These are phyloP conservation scores for Plasmopara muralis DNA, from an alignment of 352 stramenopile genomes.

Conservation along the genomic window DNA sequence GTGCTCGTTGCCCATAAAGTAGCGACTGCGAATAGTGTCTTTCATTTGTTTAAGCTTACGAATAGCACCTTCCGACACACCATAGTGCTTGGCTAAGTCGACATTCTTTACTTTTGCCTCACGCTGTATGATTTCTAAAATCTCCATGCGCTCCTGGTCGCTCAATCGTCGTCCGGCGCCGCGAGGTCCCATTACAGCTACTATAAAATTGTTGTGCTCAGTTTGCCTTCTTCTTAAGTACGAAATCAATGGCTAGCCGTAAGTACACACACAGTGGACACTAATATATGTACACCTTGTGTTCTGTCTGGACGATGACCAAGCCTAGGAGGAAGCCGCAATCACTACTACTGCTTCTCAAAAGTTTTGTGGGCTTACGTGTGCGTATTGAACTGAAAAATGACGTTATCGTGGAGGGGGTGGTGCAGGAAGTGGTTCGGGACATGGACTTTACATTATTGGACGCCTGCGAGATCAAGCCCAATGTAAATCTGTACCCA, in stretches of 20 bases:
- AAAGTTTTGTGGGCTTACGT: slow-evolving; percentile 76
- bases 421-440: slow-evolving; percentile 76
- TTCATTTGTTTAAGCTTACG: slow-evolving; percentile 87
- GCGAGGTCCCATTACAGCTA: slow-evolving; percentile 48
- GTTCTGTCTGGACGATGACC: background rate
- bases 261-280: background rate
- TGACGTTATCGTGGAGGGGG: slow-evolving; percentile 64
- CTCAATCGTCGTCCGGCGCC: slow-evolving; percentile 74
- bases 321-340: slow-evolving; percentile 28
- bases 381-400: slow-evolving; percentile 83
- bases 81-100: slow-evolving; percentile 78
- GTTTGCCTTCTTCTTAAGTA: slow-evolving; percentile 26
- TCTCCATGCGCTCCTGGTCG: slow-evolving; percentile 88
- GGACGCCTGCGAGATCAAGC: slow-evolving; percentile 67
- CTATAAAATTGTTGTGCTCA: background rate
- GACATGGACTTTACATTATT: slow-evolving; percentile 85
- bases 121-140: slow-evolving; percentile 73
- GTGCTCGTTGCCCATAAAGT: slow-evolving; percentile 75
- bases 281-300: slow-evolving; percentile 5
- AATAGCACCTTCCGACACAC: slow-evolving; percentile 80
- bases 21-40: slow-evolving; percentile 76
- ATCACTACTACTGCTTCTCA: slow-evolving; percentile 71
- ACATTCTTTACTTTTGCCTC: slow-evolving; percentile 84
- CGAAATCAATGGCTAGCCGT: slow-evolving; percentile 24
- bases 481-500: slow-evolving; percentile 32